Conservation (phyloP, 352 stramenopile genomes). For the Globisporangium orthogonon region DNA sequence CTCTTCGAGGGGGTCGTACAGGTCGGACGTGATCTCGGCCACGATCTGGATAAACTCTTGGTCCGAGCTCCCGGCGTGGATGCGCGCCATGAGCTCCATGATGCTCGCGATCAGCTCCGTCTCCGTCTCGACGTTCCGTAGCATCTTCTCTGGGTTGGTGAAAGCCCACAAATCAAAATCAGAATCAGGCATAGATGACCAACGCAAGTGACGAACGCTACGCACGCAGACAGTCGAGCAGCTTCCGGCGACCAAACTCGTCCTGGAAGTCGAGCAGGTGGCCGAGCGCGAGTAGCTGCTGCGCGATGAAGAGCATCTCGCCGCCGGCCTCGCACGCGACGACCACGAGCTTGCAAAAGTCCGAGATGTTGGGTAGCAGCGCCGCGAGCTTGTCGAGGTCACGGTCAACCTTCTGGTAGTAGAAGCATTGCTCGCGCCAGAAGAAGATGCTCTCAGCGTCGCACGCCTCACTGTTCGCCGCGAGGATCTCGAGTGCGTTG, state of each 20-base stretch:
- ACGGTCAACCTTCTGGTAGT: slow-evolving; percentile 58
- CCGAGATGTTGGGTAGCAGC: slow-evolving; percentile 55
- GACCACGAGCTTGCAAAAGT: slow-evolving; percentile 65
- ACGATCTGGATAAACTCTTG: slow-evolving; percentile 77
- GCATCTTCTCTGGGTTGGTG: slow-evolving; percentile 36
- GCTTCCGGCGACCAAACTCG: slow-evolving; percentile 63
- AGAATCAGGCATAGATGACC: neutral
- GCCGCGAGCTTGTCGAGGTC: slow-evolving; percentile 42
- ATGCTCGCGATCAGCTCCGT: slow-evolving; percentile 52
- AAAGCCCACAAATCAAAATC: slow-evolving; percentile 1
- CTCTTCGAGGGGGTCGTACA: slow-evolving; percentile 69
- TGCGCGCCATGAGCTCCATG: slow-evolving; percentile 72
- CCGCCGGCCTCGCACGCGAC: slow-evolving; percentile 32
- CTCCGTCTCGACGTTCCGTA: slow-evolving; percentile 52
- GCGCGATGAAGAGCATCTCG: slow-evolving; percentile 57
- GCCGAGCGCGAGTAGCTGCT: slow-evolving; percentile 59
- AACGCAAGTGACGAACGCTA: too few relatives aligned
- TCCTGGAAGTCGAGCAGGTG: slow-evolving; percentile 73
- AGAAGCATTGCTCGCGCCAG: slow-evolving; percentile 75
- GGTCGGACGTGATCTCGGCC: slow-evolving; percentile 66
- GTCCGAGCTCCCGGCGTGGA: slow-evolving; percentile 59
- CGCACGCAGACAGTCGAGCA: slow-evolving; percentile 64
- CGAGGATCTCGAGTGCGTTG: slow-evolving; percentile 41
- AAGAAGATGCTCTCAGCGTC: slow-evolving; percentile 65
- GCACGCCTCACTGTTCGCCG: slow-evolving; percentile 27